phyloP scores from a whole-genome alignment of 208 protist genomes.

The Crithidia mellificae region DNA sequence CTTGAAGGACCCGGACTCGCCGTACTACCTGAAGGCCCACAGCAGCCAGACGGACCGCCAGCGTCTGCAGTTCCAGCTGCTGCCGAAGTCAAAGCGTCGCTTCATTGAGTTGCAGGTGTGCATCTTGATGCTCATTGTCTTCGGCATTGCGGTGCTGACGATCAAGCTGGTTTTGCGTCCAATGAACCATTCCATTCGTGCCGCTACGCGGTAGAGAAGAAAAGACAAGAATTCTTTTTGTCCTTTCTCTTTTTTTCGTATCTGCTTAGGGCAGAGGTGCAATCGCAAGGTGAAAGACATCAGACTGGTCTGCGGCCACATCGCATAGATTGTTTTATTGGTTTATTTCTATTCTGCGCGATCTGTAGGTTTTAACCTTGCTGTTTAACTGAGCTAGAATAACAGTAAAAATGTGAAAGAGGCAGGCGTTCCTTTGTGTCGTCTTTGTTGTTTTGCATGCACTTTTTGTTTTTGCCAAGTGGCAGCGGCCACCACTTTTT shows the following conservation, averaged over 20 bases:
- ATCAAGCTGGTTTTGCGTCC: slow-evolving; percentile 66
- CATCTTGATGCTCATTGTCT: slow-evolving; percentile 48
- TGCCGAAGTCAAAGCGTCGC: slow-evolving; percentile 69
- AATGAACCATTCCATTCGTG: slow-evolving; percentile 64
- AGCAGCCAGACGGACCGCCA: slow-evolving; percentile 70
- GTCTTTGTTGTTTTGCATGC: too few species aligned
- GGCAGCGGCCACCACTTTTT: too few species aligned
- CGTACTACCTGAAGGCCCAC: slow-evolving; percentile 82
- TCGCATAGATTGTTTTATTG: too few species aligned
- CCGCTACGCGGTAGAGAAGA: slow-evolving; percentile 57
- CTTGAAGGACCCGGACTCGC: slow-evolving; percentile 78
- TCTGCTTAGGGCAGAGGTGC: too few species aligned
- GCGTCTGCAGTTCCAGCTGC: slow-evolving; percentile 80
- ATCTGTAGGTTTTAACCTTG: too few species aligned
- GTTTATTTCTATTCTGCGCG: too few species aligned
- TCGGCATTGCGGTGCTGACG: slow-evolving; percentile 47
- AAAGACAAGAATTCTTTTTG: not conserved
- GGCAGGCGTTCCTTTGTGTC: too few species aligned
- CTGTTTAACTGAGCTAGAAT: too few species aligned
- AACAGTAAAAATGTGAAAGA: too few species aligned
- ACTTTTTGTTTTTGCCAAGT: too few species aligned
- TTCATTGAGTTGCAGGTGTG: slow-evolving; percentile 72
- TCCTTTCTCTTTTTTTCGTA: not conserved
- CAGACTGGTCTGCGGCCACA: too few species aligned
- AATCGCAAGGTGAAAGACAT: too few species aligned